These are phyloP conservation scores for Malassezia nana DNA, from an alignment of 1,284 basidiomycete species.

Conservation along the genomic window DNA sequence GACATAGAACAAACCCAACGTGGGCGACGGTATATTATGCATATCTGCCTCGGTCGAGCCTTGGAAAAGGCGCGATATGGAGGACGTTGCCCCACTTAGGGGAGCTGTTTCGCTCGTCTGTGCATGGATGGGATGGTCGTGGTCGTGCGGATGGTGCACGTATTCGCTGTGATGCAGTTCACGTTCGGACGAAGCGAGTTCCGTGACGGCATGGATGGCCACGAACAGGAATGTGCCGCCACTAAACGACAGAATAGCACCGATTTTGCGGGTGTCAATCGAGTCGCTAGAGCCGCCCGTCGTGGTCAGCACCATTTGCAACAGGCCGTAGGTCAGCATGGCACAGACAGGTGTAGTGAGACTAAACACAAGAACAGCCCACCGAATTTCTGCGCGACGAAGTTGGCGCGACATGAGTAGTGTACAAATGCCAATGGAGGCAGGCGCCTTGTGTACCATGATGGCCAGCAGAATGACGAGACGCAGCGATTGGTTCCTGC, in stretches of 20 bases:
- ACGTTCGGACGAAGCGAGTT: slow-evolving; percentile 20
- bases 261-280: slow-evolving; percentile 51
- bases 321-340: slow-evolving; percentile 18
- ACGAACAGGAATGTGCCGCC: slow-evolving; percentile 91
- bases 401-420: slow-evolving; percentile 37
- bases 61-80: background rate
- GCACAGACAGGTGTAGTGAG: slow-evolving; percentile 35
- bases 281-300: slow-evolving; percentile 3
- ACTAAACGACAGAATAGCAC: slow-evolving; percentile 66
- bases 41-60: background rate
- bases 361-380: slow-evolving; percentile 30
- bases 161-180: background rate
- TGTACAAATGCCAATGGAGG: slow-evolving; percentile 40
- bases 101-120: background rate
- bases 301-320: slow-evolving; percentile 5
- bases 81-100: background rate
- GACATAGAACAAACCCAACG: slow-evolving; percentile 4
- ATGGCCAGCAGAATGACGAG: slow-evolving; percentile 42
- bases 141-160: slow-evolving; percentile 16
- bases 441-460: slow-evolving; percentile 47
- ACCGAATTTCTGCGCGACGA: slow-evolving; percentile 23
- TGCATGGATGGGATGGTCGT: slow-evolving; percentile 18
- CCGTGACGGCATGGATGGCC: slow-evolving; percentile 56
- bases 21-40: background rate
- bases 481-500: slow-evolving; percentile 29